Evolutionary conservation across 106 monocot species (phyloP), one percentile per base, ranked within the genome.

Genomic region (Triglochin maritima): DNA sequence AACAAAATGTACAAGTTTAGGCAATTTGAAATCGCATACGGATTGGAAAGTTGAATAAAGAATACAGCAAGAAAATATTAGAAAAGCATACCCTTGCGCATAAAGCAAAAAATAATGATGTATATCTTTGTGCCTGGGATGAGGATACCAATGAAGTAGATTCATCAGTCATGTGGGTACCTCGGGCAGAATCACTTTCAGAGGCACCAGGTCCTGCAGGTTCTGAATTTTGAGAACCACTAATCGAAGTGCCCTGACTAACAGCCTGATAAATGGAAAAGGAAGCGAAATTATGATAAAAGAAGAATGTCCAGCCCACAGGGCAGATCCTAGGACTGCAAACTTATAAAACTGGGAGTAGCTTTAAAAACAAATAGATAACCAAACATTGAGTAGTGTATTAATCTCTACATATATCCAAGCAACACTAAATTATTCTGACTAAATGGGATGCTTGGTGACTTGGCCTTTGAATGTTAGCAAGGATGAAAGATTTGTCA

Each of bases 41-140:
- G 29, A 29, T 29, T 29, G 29, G 29, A 29, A 29, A 29, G 29
- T 29, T 60, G 8, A n/a, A 64, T 10, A 4, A 47, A 55, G 68
- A 71, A 46, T 7, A 61, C 29, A 56, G 56, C 14, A 15, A 69
- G 10, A 45, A 44, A 29, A 44, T 7, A 14, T 49, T 47, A 47
- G 14, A 64, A 6, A 64, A 16, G 7, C 14, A 65, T 49, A 90
- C 96, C 98, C 92, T 98, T 10, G 82, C 65, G 74, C 91, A 98
- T 61, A 98, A 81, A 73, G 88, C 81, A 77, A 98, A 98, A 73
- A 86, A 98, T 65, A 98, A 70, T 43, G 98, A 80, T 42, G 76
- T 82, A 52, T 84, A 76, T 61, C 66, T 80, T 57, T 92, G 86
- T 44, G 81, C 88, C 59, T 84, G 71, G 57, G 82, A 74, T 3